Percentiles rank a stretch among this genome's conserved stretches.
phyloP scores from a whole-genome alignment of 208 protist genomes.

The Trypanosoma congolense region DNA sequence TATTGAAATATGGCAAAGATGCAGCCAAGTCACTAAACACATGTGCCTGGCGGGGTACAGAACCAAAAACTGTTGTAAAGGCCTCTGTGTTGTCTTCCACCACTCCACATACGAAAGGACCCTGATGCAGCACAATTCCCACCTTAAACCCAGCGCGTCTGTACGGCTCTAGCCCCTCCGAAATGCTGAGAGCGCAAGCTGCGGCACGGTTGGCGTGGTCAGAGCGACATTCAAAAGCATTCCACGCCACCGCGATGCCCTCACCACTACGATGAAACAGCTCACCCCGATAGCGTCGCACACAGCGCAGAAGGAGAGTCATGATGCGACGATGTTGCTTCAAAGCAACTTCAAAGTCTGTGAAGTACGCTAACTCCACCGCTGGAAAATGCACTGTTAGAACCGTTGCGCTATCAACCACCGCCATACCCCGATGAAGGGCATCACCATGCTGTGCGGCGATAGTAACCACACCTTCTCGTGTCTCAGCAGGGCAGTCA shows the following conservation, averaged over 20 bases:
- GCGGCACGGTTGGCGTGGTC: conserved; percentile 70
- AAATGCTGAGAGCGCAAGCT: conserved; percentile 65
- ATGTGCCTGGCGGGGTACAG: conserved; percentile 51
- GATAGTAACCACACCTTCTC: neutral
- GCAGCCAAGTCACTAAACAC: conserved; percentile 60
- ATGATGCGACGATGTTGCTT: conserved; percentile 73
- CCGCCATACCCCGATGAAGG: conserved; percentile 30
- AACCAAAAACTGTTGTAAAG: conserved; percentile 75
- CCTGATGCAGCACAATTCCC: conserved; percentile 77
- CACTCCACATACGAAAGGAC: conserved; percentile 70
- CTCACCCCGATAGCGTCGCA: conserved; percentile 63
- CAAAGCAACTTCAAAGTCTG: conserved; percentile 52
- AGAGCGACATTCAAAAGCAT: conserved; percentile 74
- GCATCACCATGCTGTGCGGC: conserved; percentile 1
- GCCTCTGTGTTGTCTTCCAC: conserved; percentile 75
- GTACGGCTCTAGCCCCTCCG: conserved; percentile 41
- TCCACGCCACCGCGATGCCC: conserved; percentile 71
- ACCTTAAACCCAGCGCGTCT: conserved; percentile 56
- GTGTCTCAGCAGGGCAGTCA: neutral
- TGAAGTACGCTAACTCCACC: conserved; percentile 60
- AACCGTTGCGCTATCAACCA: conserved; percentile 63
- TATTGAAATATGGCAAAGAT: conserved; percentile 34
- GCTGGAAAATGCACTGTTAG: conserved; percentile 53
- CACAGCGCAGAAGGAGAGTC: conserved; percentile 58
- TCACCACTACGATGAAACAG: conserved; percentile 74